Evolutionary conservation across 169 alveolate genomes (phyloP).

Genomic region (Cryptosporidium ryanae): DNA sequence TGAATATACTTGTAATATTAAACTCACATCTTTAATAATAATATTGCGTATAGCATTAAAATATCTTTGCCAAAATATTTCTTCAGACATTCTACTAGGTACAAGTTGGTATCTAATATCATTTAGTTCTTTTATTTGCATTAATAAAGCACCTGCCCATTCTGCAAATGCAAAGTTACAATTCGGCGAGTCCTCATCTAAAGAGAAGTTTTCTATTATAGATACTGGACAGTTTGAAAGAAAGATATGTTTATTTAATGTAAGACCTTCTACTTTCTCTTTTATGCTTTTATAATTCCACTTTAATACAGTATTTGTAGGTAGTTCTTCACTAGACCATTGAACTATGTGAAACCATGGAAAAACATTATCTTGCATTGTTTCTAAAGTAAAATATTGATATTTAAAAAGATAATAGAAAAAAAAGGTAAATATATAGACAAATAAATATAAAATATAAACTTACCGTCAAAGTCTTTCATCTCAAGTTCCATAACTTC

Average conservation of each 20-base stretch:
- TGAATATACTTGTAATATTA: background rate
- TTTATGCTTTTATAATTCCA: constrained; percentile 72
- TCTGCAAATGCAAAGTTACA: constrained; percentile 56
- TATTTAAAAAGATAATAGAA: too few relatives aligned
- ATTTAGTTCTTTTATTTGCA: constrained; percentile 58
- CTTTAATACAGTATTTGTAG: constrained; percentile 74
- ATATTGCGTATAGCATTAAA: constrained; percentile 75
- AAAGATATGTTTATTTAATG: constrained; percentile 48
- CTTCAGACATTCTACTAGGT: constrained; percentile 76
- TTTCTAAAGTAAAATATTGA: constrained; percentile 10
- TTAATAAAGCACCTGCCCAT: constrained; percentile 75
- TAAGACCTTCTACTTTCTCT: constrained; percentile 53
- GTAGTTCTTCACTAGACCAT: constrained; percentile 76
- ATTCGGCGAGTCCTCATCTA: constrained; percentile 38
- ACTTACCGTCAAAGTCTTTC: constrained; percentile 70
- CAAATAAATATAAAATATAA: background rate
- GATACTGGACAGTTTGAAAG: constrained; percentile 69
- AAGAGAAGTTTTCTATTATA: constrained; percentile 41
- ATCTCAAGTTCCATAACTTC: constrained; percentile 47
- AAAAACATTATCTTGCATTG: constrained; percentile 74
- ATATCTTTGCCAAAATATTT: constrained; percentile 77
- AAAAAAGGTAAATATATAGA: too few relatives aligned
- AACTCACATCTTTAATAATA: constrained; percentile 65
- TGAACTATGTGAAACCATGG: constrained; percentile 80
- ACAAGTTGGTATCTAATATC: constrained; percentile 76